Base-by-base conservation (phyloP, 2,329 filamentous ascomycete genomes). In the Fusarium torreyae region DNA sequence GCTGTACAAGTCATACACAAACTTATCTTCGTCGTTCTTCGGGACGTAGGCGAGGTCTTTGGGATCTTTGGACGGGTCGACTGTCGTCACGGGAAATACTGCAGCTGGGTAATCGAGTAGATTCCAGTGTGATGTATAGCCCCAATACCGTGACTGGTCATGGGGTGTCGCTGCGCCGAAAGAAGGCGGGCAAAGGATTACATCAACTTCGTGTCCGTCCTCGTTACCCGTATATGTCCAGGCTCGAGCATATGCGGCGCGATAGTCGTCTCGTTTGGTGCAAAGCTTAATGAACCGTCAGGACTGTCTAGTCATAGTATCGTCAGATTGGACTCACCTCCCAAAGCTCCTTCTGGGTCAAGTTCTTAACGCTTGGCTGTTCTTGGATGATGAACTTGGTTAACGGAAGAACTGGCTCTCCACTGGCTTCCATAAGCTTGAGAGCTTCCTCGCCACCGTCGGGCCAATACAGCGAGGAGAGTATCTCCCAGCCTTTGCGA, bases 81-180 rank as follows among this genome's bases (percentile, higher is more conserved):
- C 77, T 2, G 64, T 74, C 6, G 76, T 77, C 1, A 86, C 87
- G 0, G 90, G 90, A 73, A 92, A 91, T 0, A 88, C 83, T 3
- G 86, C 76, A 11, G 83, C 85, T 1, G 90, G 88, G 75, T 91
- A 91, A 75, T 93, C 89, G 2, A 92, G 83, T 42, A 92, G 71
- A 74, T 92, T 93, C 89, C 89, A 92, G 64, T 89, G 85, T 1
- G 85, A 80, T 0, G 89, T 91, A 69, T 92, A 93, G 2, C 85
- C 85, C 89, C 89, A 92, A 81, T 75, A 91, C 72, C 76, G 75
- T 5, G 75, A 78, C 11, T 77, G 70, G 6, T 78, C 78, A 67
- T 87, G 76, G 66, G 88, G 66, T 62, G 79, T 59, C 70, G 77
- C 82, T 64, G 85, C 78, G 83, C 86, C n/a, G 3, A 88, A 87